phyloP scores from a whole-genome alignment of 768 basidiomycete species.

The Russula sp. region DNA sequence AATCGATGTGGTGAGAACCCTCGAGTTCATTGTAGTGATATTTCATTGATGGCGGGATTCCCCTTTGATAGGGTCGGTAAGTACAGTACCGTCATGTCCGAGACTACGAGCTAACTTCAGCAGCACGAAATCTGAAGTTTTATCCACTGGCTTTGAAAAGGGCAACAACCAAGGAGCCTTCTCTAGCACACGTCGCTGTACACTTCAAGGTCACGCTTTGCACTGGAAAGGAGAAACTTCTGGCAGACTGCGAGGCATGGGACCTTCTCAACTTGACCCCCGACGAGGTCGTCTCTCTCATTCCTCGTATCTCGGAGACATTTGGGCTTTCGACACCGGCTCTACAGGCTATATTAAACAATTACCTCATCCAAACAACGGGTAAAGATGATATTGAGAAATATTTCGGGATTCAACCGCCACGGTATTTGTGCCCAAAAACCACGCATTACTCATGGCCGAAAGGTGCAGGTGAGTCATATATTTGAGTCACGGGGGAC shows the following conservation, averaged over 20 bases:
- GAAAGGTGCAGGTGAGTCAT: conserved; percentile 35
- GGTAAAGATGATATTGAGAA: conserved; percentile 30
- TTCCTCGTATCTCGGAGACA: conserved; percentile 28
- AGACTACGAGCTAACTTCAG: not conserved
- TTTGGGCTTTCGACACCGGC: conserved; percentile 31
- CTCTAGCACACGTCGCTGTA: conserved; percentile 29
- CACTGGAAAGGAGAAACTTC: conserved; percentile 23
- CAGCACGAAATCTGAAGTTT: conserved; percentile 42
- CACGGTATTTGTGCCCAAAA: conserved; percentile 27
- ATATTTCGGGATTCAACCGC: conserved; percentile 24
- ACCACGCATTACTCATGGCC: conserved; percentile 44
- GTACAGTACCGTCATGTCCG: not conserved
- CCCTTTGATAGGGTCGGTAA: conserved; percentile 11
- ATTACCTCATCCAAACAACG: conserved; percentile 32
- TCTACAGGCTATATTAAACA: conserved; percentile 27
- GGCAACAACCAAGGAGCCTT: conserved; percentile 20
- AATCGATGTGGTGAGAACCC: conserved; percentile 36
- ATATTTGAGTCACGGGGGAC: not conserved
- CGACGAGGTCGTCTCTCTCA: conserved; percentile 31
- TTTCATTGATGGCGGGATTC: not conserved
- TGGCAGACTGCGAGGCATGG: conserved; percentile 31
- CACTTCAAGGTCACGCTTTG: conserved; percentile 30
- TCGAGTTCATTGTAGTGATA: not conserved
- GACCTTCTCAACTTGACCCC: conserved; percentile 37
- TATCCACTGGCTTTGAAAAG: conserved; percentile 36